Conservation (phyloP, 192 early-diverging fungal species). For the Rhizophagus prolifer region DNA sequence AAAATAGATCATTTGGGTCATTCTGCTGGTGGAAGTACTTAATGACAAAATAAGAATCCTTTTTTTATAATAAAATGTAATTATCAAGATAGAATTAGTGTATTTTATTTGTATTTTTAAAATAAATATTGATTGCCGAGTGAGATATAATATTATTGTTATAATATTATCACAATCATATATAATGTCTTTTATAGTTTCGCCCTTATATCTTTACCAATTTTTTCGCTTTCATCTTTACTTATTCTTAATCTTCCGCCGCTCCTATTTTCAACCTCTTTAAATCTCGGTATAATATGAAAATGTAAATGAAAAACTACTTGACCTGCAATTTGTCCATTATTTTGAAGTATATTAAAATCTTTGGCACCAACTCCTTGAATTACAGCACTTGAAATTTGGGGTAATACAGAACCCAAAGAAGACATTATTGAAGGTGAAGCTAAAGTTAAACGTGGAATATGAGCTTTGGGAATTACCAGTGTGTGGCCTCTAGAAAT, state of each 20-base stretch:
- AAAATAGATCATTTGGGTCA: conserved; percentile 28
- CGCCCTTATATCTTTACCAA: neutral
- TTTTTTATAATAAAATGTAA: no score
- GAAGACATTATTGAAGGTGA: conserved; percentile 3
- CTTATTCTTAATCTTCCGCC: neutral
- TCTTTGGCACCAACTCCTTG: neutral
- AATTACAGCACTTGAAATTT: neutral
- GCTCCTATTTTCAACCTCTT: neutral
- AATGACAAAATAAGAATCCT: neutral
- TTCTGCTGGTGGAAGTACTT: neutral
- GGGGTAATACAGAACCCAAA: neutral
- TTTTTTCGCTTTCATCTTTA: conserved; percentile 6
- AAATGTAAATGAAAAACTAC: conserved; percentile 12
- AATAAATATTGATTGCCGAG: no score
- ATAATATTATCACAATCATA: no score
- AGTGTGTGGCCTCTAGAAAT: neutral
- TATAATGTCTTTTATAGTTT: neutral
- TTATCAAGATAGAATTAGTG: no score
- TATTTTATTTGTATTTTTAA: no score
- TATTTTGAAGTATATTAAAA: conserved; percentile 4
- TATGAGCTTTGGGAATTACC: neutral
- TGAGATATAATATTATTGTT: no score
- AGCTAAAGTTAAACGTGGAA: neutral
- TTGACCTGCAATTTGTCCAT: neutral
- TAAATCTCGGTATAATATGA: conserved; percentile 11